Percentiles rank a stretch among this genome's conserved stretches.
phyloP scores from a whole-genome alignment of 2,329 filamentous ascomycete genomes.

The Thelonectria olida region DNA sequence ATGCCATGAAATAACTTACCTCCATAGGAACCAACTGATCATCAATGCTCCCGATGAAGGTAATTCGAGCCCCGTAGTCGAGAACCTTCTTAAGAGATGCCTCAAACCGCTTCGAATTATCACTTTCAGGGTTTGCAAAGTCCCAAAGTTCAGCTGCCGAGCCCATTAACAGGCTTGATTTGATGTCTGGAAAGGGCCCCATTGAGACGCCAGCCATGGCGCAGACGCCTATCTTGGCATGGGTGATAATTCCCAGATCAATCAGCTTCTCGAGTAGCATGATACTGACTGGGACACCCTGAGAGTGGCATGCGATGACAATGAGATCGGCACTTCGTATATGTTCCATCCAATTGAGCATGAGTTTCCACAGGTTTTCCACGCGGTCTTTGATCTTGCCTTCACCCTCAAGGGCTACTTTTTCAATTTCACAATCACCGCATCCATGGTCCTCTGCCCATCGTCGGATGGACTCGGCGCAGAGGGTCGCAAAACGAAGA shows the following conservation, averaged over 20 bases:
- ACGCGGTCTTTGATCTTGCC: conserved; percentile 91
- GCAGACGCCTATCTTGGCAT: conserved; percentile 84
- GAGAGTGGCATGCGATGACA: conserved; percentile 91
- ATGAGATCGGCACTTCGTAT: conserved; percentile 90
- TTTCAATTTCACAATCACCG: conserved; percentile 84
- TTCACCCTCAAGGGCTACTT: conserved; percentile 93
- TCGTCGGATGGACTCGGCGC: conserved; percentile 81
- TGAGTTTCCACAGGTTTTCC: conserved; percentile 90
- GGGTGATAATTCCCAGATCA: conserved; percentile 83
- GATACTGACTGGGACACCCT: conserved; percentile 91
- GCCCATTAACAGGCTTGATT: conserved; percentile 86
- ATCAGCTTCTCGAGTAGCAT: conserved; percentile 95
- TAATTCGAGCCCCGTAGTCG: conserved; percentile 81
- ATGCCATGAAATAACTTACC: conserved; percentile 56
- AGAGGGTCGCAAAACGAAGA: conserved; percentile 88
- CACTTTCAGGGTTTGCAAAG: conserved; percentile 83
- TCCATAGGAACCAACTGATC: conserved; percentile 96
- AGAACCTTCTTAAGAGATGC: conserved; percentile 78
- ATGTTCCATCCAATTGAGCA: conserved; percentile 94
- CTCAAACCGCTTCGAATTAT: conserved; percentile 84
- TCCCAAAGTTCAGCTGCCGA: conserved; percentile 96
- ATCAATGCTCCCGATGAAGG: conserved; percentile 93
- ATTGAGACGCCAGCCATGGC: conserved; percentile 92
- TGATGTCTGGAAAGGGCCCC: conserved; percentile 92
- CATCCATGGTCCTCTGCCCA: conserved; percentile 83